Evolutionary conservation across 805 yeast species (phyloP).

Genomic region (Priceomyces castillae): DNA sequence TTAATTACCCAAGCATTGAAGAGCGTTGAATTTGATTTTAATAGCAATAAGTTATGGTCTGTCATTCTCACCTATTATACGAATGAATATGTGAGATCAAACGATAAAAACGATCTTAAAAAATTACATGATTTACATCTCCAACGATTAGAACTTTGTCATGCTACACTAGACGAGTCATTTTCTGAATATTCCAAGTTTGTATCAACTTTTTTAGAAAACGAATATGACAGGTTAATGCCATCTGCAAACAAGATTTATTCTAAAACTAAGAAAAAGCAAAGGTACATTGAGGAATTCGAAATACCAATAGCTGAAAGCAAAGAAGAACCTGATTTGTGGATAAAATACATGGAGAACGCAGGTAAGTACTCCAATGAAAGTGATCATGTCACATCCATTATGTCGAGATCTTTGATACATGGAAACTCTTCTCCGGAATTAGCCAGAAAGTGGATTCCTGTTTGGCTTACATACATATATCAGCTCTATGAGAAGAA

Average conservation of each 20-base stretch:
- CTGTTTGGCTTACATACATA: slow-evolving; percentile 30
- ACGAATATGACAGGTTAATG: slow-evolving; percentile 36
- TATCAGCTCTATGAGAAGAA: slow-evolving; percentile 22
- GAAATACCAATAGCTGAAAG: slow-evolving; percentile 25
- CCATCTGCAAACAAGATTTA: slow-evolving; percentile 31
- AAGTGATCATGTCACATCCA: slow-evolving; percentile 12
- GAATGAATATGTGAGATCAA: slow-evolving; percentile 3
- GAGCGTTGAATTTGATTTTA: slow-evolving; percentile 25
- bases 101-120: slow-evolving; percentile 14
- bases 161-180: slow-evolving; percentile 38
- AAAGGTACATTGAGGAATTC: slow-evolving; percentile 32
- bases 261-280: slow-evolving; percentile 24
- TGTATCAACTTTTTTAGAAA: slow-evolving; percentile 27
- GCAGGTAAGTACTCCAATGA: slow-evolving; percentile 20
- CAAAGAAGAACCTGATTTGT: slow-evolving; percentile 17
- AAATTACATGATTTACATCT: slow-evolving; percentile 21
- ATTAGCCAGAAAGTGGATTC: slow-evolving; percentile 14
- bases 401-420: slow-evolving; percentile 31
- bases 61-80: slow-evolving; percentile 9
- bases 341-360: slow-evolving; percentile 33
- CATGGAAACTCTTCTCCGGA: neutral
- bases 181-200: slow-evolving; percentile 40
- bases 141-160: slow-evolving; percentile 40
- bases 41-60: slow-evolving; percentile 19
- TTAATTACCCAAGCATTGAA: slow-evolving; percentile 19